Percentiles rank a stretch among this genome's conserved stretches.
phyloP scores from a whole-genome alignment of 352 stramenopile genomes.

The Pythium rhizo-oryzae region DNA sequence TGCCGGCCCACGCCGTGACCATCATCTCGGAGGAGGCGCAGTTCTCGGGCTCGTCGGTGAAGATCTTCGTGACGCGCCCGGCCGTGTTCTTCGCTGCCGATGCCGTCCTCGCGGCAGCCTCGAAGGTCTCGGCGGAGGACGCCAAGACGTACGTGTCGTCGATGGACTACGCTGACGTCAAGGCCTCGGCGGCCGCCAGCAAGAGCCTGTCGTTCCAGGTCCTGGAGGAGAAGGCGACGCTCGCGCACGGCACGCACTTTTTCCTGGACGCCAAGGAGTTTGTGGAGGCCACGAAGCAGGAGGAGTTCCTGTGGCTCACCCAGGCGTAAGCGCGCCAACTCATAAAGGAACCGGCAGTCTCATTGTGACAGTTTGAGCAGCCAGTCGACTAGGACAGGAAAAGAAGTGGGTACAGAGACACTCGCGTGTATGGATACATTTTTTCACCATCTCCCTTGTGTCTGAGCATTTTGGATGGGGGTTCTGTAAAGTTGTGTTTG shows the following conservation, averaged over 20 bases:
- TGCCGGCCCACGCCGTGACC: constrained; percentile 60
- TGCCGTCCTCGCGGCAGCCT: constrained; percentile 49
- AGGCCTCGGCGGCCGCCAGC: constrained; percentile 41
- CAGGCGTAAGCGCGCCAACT: constrained; percentile 13
- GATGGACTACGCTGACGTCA: constrained; percentile 85
- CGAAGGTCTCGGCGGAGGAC: constrained; percentile 44
- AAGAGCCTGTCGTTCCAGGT: constrained; percentile 52
- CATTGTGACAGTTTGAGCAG: not conserved
- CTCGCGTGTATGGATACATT: constrained; percentile 13
- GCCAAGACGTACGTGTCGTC: constrained; percentile 69
- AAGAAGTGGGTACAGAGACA: not conserved
- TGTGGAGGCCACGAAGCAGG: constrained; percentile 37
- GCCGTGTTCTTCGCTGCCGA: constrained; percentile 71
- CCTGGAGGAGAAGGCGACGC: constrained; percentile 41
- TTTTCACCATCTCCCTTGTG: not conserved
- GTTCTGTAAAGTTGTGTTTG: not conserved
- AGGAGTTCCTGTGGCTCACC: constrained; percentile 53
- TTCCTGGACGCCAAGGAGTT: constrained; percentile 81
- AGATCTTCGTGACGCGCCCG: constrained; percentile 70
- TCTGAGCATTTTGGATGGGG: not conserved
- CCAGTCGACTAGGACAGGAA: not conserved
- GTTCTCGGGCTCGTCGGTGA: constrained; percentile 70
- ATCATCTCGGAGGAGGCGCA: constrained; percentile 74
- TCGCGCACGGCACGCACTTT: constrained; percentile 62
- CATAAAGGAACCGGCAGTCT: too few relatives aligned